A percentile compares a stretch with the other conserved stretches of the same genome.
Conservation (phyloP, 768 basidiomycete genomes). For the Pholiota molesta region DNA sequence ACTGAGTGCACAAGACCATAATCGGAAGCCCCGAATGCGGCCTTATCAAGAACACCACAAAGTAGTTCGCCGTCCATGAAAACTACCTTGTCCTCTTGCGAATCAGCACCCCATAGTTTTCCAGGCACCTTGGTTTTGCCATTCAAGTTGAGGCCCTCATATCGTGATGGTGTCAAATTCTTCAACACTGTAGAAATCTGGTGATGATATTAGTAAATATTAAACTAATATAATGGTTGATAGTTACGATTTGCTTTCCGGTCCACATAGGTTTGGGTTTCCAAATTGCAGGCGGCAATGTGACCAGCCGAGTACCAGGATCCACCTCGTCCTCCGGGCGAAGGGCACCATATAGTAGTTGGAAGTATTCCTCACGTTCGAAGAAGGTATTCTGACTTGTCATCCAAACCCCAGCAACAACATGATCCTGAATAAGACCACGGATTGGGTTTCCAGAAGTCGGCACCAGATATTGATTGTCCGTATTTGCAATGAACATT, state of each 20-base stretch:
- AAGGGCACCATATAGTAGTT: slow-evolving; percentile 92
- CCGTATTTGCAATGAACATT: slow-evolving; percentile 92
- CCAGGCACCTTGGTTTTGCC: slow-evolving; percentile 91
- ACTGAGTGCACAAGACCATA: slow-evolving; percentile 97
- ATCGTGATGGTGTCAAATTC: slow-evolving; percentile 84
- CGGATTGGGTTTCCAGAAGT: slow-evolving; percentile 98
- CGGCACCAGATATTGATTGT: slow-evolving; percentile 98
- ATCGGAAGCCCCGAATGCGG: slow-evolving; percentile 94
- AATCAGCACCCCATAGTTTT: slow-evolving; percentile 79
- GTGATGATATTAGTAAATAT: not conserved
- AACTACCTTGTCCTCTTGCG: slow-evolving; percentile 82
- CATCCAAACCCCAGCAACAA: slow-evolving; percentile 99
- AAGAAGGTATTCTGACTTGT: slow-evolving; percentile 95
- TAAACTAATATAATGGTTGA: not conserved
- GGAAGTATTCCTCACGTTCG: slow-evolving; percentile 93
- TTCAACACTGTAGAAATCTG: slow-evolving; percentile 93
- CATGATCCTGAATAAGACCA: slow-evolving; percentile 98
- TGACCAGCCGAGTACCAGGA: slow-evolving; percentile 64
- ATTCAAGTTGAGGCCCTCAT: slow-evolving; percentile 81
- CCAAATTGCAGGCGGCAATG: slow-evolving; percentile 91
- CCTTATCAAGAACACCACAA: slow-evolving; percentile 94
- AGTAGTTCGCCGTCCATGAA: slow-evolving; percentile 94
- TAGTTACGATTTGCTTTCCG: slow-evolving; percentile 91
- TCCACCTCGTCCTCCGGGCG: slow-evolving; percentile 81
- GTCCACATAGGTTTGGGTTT: slow-evolving; percentile 94